Base-by-base conservation (phyloP, 2,329 filamentous ascomycete genomes). In the Cytospora leucostoma region DNA sequence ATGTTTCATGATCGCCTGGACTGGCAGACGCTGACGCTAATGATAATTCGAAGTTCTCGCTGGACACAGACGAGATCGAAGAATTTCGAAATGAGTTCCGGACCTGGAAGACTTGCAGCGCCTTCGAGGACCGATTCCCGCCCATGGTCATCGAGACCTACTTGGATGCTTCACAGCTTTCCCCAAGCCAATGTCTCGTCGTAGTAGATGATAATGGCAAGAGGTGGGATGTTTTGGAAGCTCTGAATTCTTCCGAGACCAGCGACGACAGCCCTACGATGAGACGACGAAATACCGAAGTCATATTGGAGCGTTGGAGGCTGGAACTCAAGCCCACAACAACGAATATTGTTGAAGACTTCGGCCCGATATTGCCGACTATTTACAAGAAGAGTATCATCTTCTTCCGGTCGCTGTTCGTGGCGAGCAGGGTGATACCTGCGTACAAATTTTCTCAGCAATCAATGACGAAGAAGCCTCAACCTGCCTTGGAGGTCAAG, bases 381-480 rank as follows among this genome's bases (percentile, higher is more conserved):
- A 88, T 97, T 64, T 99, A 99, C 82, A 99, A 99, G 79, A 95
- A 96, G 78, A 92, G 91, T 70, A 96, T 99, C 67, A 90, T 98
- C 68, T 87, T 97, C 70, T 97, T 98, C 77, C 86, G 95, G 65
- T 93, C 93, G 1, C 82, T 99, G 53, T 97, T 91, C 74, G 87
- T 91, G 56, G 90, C 91, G 61, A 86, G 92, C 49, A 89, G 91
- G 70, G 84, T 97, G 66, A 79, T 97, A 66, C 95, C 95, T 2
- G 88, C 90, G 32, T 97, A 90, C 88, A 96, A 89, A 77, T 90
- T 96, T 71, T 87, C 82, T 49, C 85, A 90, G 71, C 89, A 91
- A 70, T 87, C 85, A 57, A 82, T 91, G 67, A 84, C 86, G 21
- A 94, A 93, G 75, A 84, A 86, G 67, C 86, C 87, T 77, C 87